Percentiles rank a stretch among this genome's conserved stretches.
phyloP scores from a whole-genome alignment of 2,329 filamentous ascomycete genomes.

The Pseudofabraea citricarpa region DNA sequence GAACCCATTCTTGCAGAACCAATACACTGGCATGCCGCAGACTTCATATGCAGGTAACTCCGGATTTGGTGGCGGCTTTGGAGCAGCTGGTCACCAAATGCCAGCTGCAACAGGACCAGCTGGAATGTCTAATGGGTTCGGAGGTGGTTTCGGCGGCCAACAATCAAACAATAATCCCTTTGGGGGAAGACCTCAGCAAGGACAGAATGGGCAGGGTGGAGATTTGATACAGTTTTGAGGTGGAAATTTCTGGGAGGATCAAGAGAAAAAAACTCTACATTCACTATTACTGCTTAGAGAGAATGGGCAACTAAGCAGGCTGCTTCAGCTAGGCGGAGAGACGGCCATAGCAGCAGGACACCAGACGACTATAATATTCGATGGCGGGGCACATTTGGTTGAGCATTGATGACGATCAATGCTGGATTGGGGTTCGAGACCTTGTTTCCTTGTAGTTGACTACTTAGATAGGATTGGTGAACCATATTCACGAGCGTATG shows the following conservation, averaged over 20 bases:
- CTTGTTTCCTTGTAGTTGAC: slow-evolving; percentile 10
- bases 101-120: slow-evolving; percentile 53
- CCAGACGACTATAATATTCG: background rate
- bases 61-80: slow-evolving; percentile 14
- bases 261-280: slow-evolving; percentile 7
- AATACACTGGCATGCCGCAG: slow-evolving; percentile 73
- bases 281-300: slow-evolving; percentile 3
- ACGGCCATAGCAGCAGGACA: background rate
- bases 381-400: background rate
- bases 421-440: slow-evolving; percentile 10
- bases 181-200: slow-evolving; percentile 42
- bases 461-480: slow-evolving; percentile 18
- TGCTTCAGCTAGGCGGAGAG: too few relatives aligned
- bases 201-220: slow-evolving; percentile 31
- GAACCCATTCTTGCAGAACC: slow-evolving; percentile 83
- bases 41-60: slow-evolving; percentile 45
- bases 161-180: slow-evolving; percentile 47
- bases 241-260: background rate
- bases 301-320: too few relatives aligned
- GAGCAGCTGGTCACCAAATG: slow-evolving; percentile 33
- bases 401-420: slow-evolving; percentile 7
- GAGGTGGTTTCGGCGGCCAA: slow-evolving; percentile 33
- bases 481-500: slow-evolving; percentile 15
- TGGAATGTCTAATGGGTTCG: slow-evolving; percentile 45
- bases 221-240: slow-evolving; percentile 28